Conservation (phyloP, 2,329 filamentous ascomycete species). For the Akanthomyces muscarius region DNA sequence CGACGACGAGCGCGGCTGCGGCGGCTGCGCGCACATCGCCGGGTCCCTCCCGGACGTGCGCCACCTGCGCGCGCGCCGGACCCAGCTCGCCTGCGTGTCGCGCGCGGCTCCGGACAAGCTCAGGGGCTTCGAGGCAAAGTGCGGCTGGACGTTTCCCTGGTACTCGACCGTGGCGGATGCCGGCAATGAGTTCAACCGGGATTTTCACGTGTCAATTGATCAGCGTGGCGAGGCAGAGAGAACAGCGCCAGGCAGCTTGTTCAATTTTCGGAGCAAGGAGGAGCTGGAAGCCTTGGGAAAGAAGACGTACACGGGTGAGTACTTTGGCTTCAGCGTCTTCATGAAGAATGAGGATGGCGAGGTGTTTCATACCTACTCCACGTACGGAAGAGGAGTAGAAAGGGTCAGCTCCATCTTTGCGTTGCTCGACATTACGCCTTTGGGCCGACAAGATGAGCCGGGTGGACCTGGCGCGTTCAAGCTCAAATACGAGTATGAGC, state of each 20-base stretch:
- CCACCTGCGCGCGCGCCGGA: slow-evolving; percentile 36
- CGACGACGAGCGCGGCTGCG: slow-evolving; percentile 32
- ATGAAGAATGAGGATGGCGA: slow-evolving; percentile 24
- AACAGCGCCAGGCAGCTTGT: slow-evolving; percentile 21
- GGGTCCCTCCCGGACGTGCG: slow-evolving; percentile 37
- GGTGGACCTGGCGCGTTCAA: slow-evolving; percentile 27
- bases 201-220: slow-evolving; percentile 35
- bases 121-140: slow-evolving; percentile 32
- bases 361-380: slow-evolving; percentile 37
- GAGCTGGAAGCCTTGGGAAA: slow-evolving; percentile 28
- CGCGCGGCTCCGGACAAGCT: slow-evolving; percentile 36
- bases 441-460: slow-evolving; percentile 29
- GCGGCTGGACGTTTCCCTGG: slow-evolving; percentile 41
- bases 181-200: slow-evolving; percentile 36
- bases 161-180: slow-evolving; percentile 28
- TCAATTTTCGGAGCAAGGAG: slow-evolving; percentile 26
- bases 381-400: slow-evolving; percentile 31
- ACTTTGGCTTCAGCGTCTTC: slow-evolving; percentile 37
- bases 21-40: slow-evolving; percentile 35
- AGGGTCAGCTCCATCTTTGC: slow-evolving; percentile 28
- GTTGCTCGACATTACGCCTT: slow-evolving; percentile 33
- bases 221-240: slow-evolving; percentile 13
- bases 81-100: slow-evolving; percentile 37
- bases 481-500: slow-evolving; percentile 25
- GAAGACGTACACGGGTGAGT: slow-evolving; percentile 29